A percentile compares a stretch with the other conserved stretches of the same genome.
These are phyloP conservation scores for Toxicodendron radicans DNA, from an alignment of 345 rosid genomes.

Conservation along the genomic window DNA sequence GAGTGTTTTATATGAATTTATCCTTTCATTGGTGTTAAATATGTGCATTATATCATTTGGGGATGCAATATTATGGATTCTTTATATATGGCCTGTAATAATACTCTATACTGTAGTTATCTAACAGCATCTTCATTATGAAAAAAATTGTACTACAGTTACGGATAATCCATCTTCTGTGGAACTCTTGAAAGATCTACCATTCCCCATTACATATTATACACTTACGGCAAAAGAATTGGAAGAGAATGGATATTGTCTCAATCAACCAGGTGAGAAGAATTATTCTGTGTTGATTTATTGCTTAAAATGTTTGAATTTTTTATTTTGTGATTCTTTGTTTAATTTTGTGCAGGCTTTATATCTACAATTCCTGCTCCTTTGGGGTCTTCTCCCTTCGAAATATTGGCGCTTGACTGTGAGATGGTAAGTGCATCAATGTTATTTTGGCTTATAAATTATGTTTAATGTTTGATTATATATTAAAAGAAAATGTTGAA, in stretches of 20 bases:
- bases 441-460: not conserved
- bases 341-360: slow-evolving; percentile 50
- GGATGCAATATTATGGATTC: not conserved
- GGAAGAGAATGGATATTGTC: slow-evolving; percentile 76
- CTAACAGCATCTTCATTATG: slow-evolving; percentile 22
- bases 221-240: slow-evolving; percentile 70
- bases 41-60: too few relatives aligned
- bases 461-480: not conserved
- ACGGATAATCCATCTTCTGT: slow-evolving; percentile 29
- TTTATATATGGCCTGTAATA: not conserved
- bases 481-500: not conserved
- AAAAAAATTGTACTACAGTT: slow-evolving; percentile 33
- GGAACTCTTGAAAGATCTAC: slow-evolving; percentile 59
- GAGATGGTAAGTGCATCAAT: slow-evolving; percentile 68
- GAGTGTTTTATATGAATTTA: too few relatives aligned
- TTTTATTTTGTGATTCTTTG: slow-evolving; percentile 4
- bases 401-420: slow-evolving; percentile 87
- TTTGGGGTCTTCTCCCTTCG: slow-evolving; percentile 47
- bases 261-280: slow-evolving; percentile 53
- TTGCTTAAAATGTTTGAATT: slow-evolving; percentile 7
- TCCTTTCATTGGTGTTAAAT: too few relatives aligned
- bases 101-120: not conserved
- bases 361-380: slow-evolving; percentile 69
- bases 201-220: slow-evolving; percentile 77
- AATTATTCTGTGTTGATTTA: not conserved